Percentiles rank a stretch among this genome's conserved stretches.
phyloP scores from a whole-genome alignment of 1,139 yeast species.

The Zygosaccharomyces pseudobailii region DNA sequence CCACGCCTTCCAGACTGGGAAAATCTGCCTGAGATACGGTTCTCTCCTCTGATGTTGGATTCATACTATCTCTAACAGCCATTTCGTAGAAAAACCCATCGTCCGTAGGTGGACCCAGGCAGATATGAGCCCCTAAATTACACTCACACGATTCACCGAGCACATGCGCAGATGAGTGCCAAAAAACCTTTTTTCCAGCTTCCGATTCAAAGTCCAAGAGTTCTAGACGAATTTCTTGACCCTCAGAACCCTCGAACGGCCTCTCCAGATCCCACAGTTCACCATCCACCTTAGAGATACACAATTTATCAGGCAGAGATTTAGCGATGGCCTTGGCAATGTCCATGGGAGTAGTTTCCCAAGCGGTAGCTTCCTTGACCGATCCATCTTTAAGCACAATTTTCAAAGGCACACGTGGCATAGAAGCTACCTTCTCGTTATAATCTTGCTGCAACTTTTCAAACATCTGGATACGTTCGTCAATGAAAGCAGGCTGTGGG shows the following conservation, averaged over 20 bases:
- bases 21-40: constrained; percentile 82
- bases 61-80: constrained; percentile 58
- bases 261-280: constrained; percentile 93
- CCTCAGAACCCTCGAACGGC: constrained; percentile 66
- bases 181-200: constrained; percentile 92
- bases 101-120: constrained; percentile 94
- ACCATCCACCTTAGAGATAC: constrained; percentile 88
- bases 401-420: constrained; percentile 59
- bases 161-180: constrained; percentile 99
- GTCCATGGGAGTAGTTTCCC: constrained; percentile 86
- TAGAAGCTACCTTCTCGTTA: constrained; percentile 64
- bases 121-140: constrained; percentile 88
- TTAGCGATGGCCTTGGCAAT: constrained; percentile 83
- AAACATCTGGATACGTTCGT: constrained; percentile 71
- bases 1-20: constrained; percentile 76
- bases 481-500: constrained; percentile 81
- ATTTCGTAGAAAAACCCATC: constrained; percentile 98
- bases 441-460: constrained; percentile 75
- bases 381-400: constrained; percentile 87
- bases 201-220: constrained; percentile 75
- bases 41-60: constrained; percentile 54
- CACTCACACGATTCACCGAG: constrained; percentile 98
- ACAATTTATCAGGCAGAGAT: constrained; percentile 82
- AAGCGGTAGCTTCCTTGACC: constrained; percentile 70
- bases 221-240: constrained; percentile 47